These are phyloP conservation scores for Cytospora chrysosperma DNA, from an alignment of 2,329 filamentous ascomycete species.

Conservation along the genomic window DNA sequence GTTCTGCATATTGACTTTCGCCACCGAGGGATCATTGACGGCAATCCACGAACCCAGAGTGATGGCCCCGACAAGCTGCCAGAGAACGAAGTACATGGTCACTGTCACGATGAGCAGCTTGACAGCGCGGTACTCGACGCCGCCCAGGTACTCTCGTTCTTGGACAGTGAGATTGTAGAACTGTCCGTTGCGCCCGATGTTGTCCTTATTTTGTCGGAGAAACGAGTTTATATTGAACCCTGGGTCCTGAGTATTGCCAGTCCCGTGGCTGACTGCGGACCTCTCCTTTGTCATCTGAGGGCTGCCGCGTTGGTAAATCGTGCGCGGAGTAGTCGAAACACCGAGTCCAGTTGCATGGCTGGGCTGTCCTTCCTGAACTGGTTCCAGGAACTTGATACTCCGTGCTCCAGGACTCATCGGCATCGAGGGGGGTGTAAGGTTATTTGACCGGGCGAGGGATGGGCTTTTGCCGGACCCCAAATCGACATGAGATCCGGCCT, in stretches of 20 bases:
- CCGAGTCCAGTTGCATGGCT: slow-evolving; percentile 12
- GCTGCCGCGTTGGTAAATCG: slow-evolving; percentile 2
- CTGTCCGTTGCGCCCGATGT: slow-evolving; percentile 51
- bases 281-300: slow-evolving; percentile 7
- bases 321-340: not conserved
- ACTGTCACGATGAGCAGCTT: slow-evolving; percentile 59
- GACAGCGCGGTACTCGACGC: slow-evolving; percentile 64
- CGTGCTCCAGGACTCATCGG: slow-evolving; percentile 7
- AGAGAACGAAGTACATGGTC: slow-evolving; percentile 58
- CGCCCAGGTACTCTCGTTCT: slow-evolving; percentile 58
- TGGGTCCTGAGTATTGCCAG: slow-evolving; percentile 3
- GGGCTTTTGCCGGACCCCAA: not conserved
- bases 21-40: not conserved
- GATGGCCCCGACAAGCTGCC: slow-evolving; percentile 58
- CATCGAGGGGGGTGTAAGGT: not conserved
- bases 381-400: slow-evolving; percentile 13
- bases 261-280: not conserved
- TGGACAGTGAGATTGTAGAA: slow-evolving; percentile 52
- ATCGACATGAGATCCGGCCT: not conserved
- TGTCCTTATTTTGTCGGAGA: slow-evolving; percentile 33
- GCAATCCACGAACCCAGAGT: slow-evolving; percentile 49
- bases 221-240: slow-evolving; percentile 33
- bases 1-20: slow-evolving; percentile 36
- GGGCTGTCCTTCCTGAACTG: slow-evolving; percentile 9
- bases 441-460: slow-evolving; percentile 5